Evolutionary conservation across 805 yeast species (phyloP), one percentile per base, ranked within the genome.

Genomic region (Candida hungchunana): DNA sequence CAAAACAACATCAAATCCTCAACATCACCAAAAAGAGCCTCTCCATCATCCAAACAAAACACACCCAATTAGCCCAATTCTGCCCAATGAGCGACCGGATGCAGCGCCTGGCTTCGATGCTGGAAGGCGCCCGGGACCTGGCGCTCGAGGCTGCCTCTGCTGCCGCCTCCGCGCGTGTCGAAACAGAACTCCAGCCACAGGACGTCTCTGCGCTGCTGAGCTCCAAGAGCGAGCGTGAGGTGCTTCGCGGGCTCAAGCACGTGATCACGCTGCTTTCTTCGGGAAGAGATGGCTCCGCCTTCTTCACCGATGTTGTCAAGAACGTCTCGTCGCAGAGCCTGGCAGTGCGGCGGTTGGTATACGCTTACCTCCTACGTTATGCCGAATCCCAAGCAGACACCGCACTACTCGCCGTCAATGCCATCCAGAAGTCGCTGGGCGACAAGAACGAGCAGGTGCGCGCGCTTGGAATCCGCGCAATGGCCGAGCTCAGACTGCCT

Each of bases 381-480:
- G 93, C 95, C 17, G 94, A 86, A 43, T 59, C 67, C 37, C 89
- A 86, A 47, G 96, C 93, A 8, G 95, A 89, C 56, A 72, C 85
- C n/a, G 93, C 97, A 3, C 69, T 93, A 15, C 66, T 93, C 30
- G 78, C 96, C 1, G 84, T 93, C 46, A 93, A 93, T 58, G 84
- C 97, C 1, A 83, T 93, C 32, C 98, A 93, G 58, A 87, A 84
- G 59, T 71, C 86, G 2, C 61, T 90, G 19, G 66, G 71, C 8
- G 96, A 87, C 48, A 76, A 77, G 46, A 73, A 71, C 42, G 82
- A 94, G 2, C 69, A 75, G 9, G 65, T 71, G 13, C 66, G 97
- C 44, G 73, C 89, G 3, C 64, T 85, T 37, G 81, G 95, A 0
- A 72, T 93, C 29, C 70, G 89, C 36, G 79, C 88, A 11, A 69